A percentile compares a stretch with the other conserved stretches of the same genome.
Evolutionary conservation across 192 early-diverging fungal species (phyloP).

Genomic region (Podila horticola): DNA sequence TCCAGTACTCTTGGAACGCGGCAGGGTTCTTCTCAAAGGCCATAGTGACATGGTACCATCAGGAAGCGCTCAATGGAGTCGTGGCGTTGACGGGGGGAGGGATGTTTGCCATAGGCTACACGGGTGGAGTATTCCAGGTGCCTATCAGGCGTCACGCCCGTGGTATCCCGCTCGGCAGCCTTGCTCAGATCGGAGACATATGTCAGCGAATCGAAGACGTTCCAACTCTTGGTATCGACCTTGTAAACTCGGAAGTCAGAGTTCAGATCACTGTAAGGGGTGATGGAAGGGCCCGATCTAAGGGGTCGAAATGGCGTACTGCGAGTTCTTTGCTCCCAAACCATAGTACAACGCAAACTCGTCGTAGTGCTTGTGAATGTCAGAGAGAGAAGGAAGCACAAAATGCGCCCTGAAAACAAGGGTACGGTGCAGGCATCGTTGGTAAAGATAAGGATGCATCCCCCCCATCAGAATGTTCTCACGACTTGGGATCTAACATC

Average conservation of each 20-base stretch:
- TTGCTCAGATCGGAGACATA: slow-evolving; percentile 61
- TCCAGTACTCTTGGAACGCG: slow-evolving; percentile 56
- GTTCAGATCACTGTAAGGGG: slow-evolving; percentile 57
- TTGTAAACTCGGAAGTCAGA: slow-evolving; percentile 68
- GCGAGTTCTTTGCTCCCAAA: slow-evolving; percentile 28
- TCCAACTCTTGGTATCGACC: slow-evolving; percentile 62
- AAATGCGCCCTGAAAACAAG: too few species aligned
- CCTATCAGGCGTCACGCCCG: slow-evolving; percentile 52
- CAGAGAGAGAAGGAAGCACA: too few species aligned
- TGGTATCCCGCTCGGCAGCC: slow-evolving; percentile 46
- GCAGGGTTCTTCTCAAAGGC: slow-evolving; percentile 48
- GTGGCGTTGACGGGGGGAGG: slow-evolving; percentile 39
- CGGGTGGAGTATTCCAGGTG: slow-evolving; percentile 62
- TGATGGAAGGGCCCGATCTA: slow-evolving; percentile 64
- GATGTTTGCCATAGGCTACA: slow-evolving; percentile 40
- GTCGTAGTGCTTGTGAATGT: slow-evolving; percentile 57
- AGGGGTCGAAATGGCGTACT: slow-evolving; percentile 53
- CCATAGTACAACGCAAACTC: slow-evolving; percentile 62
- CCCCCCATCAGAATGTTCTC: too few species aligned
- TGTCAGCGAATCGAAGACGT: slow-evolving; percentile 61
- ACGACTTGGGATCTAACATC: too few species aligned
- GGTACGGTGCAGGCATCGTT: too few species aligned
- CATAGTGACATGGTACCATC: slow-evolving; percentile 62
- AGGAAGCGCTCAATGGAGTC: slow-evolving; percentile 34
- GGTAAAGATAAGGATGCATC: too few species aligned